These are phyloP conservation scores for Naganishia vishniacii DNA, from an alignment of 768 basidiomycete species.

Conservation along the genomic window DNA sequence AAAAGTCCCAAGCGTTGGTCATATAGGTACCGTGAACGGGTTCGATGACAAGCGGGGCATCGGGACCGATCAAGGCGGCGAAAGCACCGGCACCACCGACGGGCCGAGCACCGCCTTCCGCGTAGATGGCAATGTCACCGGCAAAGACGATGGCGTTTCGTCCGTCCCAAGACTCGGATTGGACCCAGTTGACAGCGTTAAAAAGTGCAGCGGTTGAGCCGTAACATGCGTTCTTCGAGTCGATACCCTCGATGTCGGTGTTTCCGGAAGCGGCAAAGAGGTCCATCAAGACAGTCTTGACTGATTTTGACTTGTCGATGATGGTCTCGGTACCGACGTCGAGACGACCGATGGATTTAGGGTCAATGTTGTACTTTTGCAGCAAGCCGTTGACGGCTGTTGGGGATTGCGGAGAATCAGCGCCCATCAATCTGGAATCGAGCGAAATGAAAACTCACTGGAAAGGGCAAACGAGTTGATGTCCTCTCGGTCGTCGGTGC, in stretches of 20 bases:
- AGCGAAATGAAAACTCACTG: conserved; percentile 11
- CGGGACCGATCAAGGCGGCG: conserved; percentile 90
- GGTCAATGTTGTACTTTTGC: conserved; percentile 91
- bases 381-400: conserved; percentile 79
- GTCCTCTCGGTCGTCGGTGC: conserved; percentile 94
- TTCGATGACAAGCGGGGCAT: conserved; percentile 90
- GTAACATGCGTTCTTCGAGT: conserved; percentile 99
- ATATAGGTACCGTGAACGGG: conserved; percentile 94
- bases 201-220: conserved; percentile 97
- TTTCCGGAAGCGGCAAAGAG: conserved; percentile 89
- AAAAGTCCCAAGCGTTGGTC: conserved; percentile 97
- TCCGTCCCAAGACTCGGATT: conserved; percentile 93
- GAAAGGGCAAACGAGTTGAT: conserved; percentile 97
- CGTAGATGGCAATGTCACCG: conserved; percentile 97
- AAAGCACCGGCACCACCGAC: conserved; percentile 95
- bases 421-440: too few relatives aligned
- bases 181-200: conserved; percentile 98
- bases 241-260: conserved; percentile 95
- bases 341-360: conserved; percentile 90
- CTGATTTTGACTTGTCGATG: conserved; percentile 98
- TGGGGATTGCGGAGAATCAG: conserved; percentile 49
- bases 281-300: conserved; percentile 98
- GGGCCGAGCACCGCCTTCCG: conserved; percentile 87
- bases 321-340: conserved; percentile 99
- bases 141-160: conserved; percentile 93